Evolutionary conservation across 768 basidiomycete genomes (phyloP).

Genomic region (Tremella fuciformis): DNA sequence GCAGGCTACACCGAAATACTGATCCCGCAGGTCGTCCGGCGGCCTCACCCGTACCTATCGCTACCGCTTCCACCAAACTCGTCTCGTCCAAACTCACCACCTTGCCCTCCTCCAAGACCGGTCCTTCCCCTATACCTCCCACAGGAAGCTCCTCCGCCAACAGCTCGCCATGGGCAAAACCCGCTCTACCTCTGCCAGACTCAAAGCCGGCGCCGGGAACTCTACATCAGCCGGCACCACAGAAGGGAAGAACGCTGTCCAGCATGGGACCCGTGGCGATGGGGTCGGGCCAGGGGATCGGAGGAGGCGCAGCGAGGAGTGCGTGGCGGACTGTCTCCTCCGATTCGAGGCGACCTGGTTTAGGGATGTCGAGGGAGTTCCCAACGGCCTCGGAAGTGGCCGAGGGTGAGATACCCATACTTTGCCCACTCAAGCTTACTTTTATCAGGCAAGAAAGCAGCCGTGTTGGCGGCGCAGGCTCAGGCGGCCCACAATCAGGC

Average conservation of each 20-base stretch:
- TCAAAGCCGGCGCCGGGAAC: conserved; percentile 6
- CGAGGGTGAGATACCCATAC: conserved; percentile 60
- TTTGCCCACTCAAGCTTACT: conserved; percentile 10
- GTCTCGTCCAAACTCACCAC: conserved; percentile 80
- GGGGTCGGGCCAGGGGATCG: conserved; percentile 30
- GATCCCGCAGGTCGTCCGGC: conserved; percentile 41
- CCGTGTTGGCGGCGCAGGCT: conserved; percentile 58
- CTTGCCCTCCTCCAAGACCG: conserved; percentile 52
- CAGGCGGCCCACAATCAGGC: conserved; percentile 63
- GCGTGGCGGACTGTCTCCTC: conserved; percentile 66
- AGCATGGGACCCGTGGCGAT: conserved; percentile 17
- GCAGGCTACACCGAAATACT: conserved; percentile 49
- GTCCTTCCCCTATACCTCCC: conserved; percentile 50
- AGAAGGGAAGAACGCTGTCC: conserved; percentile 33
- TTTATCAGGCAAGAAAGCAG: conserved; percentile 34
- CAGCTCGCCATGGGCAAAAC: conserved; percentile 66
- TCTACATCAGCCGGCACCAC: conserved; percentile 40
- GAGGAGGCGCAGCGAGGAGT: conserved; percentile 54
- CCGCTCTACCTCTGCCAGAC: conserved; percentile 40
- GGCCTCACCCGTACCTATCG: conserved; percentile 30
- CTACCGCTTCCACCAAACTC: conserved; percentile 61
- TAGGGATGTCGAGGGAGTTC: conserved; percentile 65
- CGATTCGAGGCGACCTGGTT: conserved; percentile 46
- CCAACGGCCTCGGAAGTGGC: conserved; percentile 96
- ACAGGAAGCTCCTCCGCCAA: conserved; percentile 59